Evolutionary conservation across 1,284 basidiomycete genomes (phyloP).

Genomic region (Exsudoporus floridanus): DNA sequence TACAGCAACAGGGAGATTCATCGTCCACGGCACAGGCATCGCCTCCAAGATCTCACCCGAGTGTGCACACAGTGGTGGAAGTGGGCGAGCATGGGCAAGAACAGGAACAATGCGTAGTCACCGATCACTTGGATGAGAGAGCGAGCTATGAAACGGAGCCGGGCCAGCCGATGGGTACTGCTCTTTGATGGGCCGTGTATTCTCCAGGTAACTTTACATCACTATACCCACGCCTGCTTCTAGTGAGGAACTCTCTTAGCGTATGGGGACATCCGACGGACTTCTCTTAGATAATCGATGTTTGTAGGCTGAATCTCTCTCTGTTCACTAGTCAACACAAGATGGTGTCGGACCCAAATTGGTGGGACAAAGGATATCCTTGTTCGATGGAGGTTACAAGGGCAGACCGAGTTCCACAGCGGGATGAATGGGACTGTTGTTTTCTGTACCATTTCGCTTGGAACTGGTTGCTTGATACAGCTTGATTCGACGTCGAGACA

Average conservation of each 20-base stretch:
- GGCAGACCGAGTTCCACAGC: neutral
- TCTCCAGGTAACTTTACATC: neutral
- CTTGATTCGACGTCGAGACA: neutral
- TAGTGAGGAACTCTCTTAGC: neutral
- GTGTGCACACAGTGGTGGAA: slow-evolving; percentile 29
- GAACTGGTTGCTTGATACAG: too few relatives aligned
- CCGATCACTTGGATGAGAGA: slow-evolving; percentile 3
- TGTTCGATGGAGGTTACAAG: neutral
- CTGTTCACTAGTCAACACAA: too few relatives aligned
- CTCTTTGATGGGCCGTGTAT: slow-evolving; percentile 23
- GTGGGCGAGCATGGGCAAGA: slow-evolving; percentile 23
- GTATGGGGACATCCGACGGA: neutral
- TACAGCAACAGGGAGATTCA: slow-evolving; percentile 4
- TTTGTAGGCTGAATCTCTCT: neutral
- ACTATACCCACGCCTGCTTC: neutral
- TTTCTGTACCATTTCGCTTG: neutral
- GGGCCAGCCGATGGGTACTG: slow-evolving; percentile 29
- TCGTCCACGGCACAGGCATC: slow-evolving; percentile 11
- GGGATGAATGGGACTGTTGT: neutral
- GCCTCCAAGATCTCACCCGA: slow-evolving; percentile 15
- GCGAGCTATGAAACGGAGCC: slow-evolving; percentile 13
- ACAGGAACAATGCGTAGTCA: slow-evolving; percentile 9
- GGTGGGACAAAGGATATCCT: neutral
- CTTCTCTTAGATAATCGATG: neutral
- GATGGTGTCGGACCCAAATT: too few relatives aligned